Evolutionary conservation across 1,139 yeast species (phyloP).

Genomic region (Saccharomyces hybrid): DNA sequence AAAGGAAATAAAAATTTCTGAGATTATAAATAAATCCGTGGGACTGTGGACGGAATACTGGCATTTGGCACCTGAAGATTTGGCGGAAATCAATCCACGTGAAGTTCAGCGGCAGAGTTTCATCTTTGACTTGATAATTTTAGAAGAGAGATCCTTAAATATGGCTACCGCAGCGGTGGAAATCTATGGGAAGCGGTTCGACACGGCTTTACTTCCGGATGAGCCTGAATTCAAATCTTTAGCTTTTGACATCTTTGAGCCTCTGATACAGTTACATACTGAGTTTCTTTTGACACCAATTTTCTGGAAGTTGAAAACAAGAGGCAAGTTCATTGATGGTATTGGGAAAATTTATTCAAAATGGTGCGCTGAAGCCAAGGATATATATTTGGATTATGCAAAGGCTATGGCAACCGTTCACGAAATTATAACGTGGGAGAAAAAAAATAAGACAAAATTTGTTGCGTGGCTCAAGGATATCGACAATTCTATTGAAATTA

Average conservation of each 20-base stretch:
- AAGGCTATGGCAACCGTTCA: slow-evolving; percentile 44
- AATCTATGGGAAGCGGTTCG: slow-evolving; percentile 43
- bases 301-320: slow-evolving; percentile 39
- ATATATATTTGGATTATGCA: slow-evolving; percentile 54
- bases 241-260: slow-evolving; percentile 53
- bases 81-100: slow-evolving; percentile 45
- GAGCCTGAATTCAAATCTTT: slow-evolving; percentile 50
- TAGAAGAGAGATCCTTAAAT: slow-evolving; percentile 67
- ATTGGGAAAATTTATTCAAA: slow-evolving; percentile 56
- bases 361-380: slow-evolving; percentile 58
- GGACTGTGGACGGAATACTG: slow-evolving; percentile 74
- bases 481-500: slow-evolving; percentile 38
- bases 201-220: slow-evolving; percentile 38
- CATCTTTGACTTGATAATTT: slow-evolving; percentile 65
- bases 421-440: slow-evolving; percentile 46
- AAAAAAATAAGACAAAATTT: slow-evolving; percentile 42
- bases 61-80: slow-evolving; percentile 52
- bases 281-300: slow-evolving; percentile 51
- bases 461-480: slow-evolving; percentile 41
- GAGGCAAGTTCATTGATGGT: slow-evolving; percentile 61
- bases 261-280: slow-evolving; percentile 54
- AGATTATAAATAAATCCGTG: slow-evolving; percentile 28
- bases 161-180: slow-evolving; percentile 61
- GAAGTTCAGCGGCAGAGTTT: slow-evolving; percentile 65
- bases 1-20: slow-evolving; percentile 29